phyloP scores from a whole-genome alignment of 106 monocot genomes.

The Allium sativum region DNA sequence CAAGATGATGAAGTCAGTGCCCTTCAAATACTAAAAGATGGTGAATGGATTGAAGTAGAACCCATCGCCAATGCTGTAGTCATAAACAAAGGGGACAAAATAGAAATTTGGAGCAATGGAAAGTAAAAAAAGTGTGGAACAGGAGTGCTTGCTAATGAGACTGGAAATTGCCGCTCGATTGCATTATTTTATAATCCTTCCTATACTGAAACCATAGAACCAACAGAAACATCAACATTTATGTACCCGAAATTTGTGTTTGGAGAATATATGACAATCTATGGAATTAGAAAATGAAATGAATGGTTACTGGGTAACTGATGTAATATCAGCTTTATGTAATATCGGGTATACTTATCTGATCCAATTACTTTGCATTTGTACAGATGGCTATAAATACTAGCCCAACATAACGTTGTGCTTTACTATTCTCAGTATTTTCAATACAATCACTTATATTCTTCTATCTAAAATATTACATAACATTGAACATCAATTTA shows the following conservation, averaged over 20 bases:
- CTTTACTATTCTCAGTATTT: no score
- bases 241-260: conserved; percentile 27
- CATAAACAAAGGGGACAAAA: conserved; percentile 80
- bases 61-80: conserved; percentile 34
- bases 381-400: no score
- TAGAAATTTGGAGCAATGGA: conserved; percentile 71
- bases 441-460: no score
- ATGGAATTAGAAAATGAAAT: no score
- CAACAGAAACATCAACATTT: conserved; percentile 1
- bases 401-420: no score
- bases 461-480: no score
- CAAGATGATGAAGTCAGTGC: conserved; percentile 63
- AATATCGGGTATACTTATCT: no score
- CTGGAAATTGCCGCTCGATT: conserved; percentile 52
- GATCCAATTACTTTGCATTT: no score
- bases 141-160: conserved; percentile 27
- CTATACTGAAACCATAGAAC: conserved; percentile 35
- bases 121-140: conserved; percentile 53
- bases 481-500: no score
- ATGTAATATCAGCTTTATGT: no score
- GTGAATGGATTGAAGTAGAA: conserved; percentile 64
- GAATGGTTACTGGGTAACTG: no score
- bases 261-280: conserved; percentile 33
- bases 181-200: conserved; percentile 73
- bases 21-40: conserved; percentile 54